Evolutionary conservation across 306 rosid genomes (phyloP), one percentile per base, ranked within the genome.

Genomic region (Medicago lupulina): DNA sequence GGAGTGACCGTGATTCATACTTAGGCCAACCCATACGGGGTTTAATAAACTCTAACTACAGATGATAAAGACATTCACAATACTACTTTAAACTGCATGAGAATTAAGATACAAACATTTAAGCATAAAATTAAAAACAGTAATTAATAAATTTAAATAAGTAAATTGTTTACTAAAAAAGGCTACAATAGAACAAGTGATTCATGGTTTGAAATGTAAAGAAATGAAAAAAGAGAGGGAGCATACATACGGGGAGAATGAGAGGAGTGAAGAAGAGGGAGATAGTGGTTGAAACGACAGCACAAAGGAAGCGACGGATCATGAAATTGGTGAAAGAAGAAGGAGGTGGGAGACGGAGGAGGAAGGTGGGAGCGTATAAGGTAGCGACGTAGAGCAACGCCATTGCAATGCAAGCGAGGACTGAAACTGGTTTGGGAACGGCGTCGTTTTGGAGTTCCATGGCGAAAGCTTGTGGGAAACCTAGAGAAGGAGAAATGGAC

Each of bases 301-400:
- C 93, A 81, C 97, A 89, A 1, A 86, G 31, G 91, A 90, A 95
- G n/a, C 97, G 95, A 28, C 96, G 90, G 75, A 89, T 66, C 88
- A 89, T 59, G 87, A 79, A 90, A 78, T 34, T 70, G 46, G 85
- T 72, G 80, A 81, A 74, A 36, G 97, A 90, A 39, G 96, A 49
- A 72, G 98, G 91, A 10, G 91, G 92, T 3, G 93, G 93, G 10
- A 95, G 89, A 15, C 96, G 96, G 16, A 95, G 91, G 64, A 95
- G 76, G 61, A 87, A 7, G 40, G 93, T 88, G 74, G 98, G 97
- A n/a, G 87, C 87, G 79, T 95, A 87, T 57, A 94, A 88, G 73
- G 88, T 67, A 43, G 75, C 93, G 15, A 95, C 96, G 80, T 86
- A 95, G 53, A 87, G 81, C 23, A 88, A 41, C 5, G 99, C 96